Percentiles rank a stretch among this genome's conserved stretches.
Conservation (phyloP, 1,139 yeast species). For the Eremothecium cymbalariae region DNA sequence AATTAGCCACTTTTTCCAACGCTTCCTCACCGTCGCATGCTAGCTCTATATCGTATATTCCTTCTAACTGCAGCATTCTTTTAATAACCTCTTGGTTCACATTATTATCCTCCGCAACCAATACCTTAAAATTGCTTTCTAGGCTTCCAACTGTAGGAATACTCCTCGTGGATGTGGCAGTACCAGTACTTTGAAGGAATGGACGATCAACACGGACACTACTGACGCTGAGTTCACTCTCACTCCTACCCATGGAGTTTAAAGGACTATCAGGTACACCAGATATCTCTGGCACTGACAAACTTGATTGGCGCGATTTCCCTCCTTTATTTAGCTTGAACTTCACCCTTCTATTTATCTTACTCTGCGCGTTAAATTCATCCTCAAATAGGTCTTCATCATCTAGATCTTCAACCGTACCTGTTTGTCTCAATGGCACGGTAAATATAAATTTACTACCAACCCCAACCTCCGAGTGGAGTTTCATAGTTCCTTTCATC, state of each 20-base stretch:
- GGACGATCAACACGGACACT: conserved; percentile 30
- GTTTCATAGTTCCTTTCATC: conserved; percentile 76
- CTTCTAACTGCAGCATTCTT: conserved; percentile 76
- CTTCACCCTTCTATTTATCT: conserved; percentile 36
- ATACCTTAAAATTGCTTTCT: conserved; percentile 40
- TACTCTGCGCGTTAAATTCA: conserved; percentile 39
- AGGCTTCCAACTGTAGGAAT: conserved; percentile 13
- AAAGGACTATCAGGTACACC: conserved; percentile 4
- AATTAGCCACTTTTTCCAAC: conserved; percentile 50
- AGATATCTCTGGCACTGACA: conserved; percentile 14
- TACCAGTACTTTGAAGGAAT: conserved; percentile 35
- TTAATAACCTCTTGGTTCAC: conserved; percentile 88
- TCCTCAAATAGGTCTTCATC: conserved; percentile 36
- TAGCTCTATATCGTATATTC: conserved; percentile 57
- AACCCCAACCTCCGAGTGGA: conserved; percentile 59
- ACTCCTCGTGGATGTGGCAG: conserved; percentile 31
- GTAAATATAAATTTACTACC: conserved; percentile 79
- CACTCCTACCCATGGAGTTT: conserved; percentile 5
- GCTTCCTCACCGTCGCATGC: conserved; percentile 93
- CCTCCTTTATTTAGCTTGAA: conserved; percentile 29
- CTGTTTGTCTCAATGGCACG: conserved; percentile 67
- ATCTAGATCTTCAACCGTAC: conserved; percentile 42
- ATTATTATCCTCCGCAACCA: conserved; percentile 91
- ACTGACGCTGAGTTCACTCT: conserved; percentile 15
- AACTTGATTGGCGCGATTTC: conserved; percentile 18